phyloP scores from a whole-genome alignment of 495 filamentous ascomycete species.

The Xylaria curta region DNA sequence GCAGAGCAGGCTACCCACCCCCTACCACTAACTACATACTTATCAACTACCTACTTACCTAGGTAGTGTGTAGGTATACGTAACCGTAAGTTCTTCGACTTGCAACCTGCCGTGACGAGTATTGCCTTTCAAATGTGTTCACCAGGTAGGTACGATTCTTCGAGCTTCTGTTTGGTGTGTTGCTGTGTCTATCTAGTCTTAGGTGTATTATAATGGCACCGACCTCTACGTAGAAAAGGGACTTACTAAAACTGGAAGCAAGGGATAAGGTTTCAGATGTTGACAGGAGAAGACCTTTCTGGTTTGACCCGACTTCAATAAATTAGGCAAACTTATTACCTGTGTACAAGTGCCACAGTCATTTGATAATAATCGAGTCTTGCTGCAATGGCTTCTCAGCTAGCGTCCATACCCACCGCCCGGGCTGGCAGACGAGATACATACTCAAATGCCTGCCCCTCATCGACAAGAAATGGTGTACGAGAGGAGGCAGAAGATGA shows the following conservation, averaged over 20 bases:
- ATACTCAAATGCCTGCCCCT: not conserved
- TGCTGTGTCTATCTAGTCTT: not conserved
- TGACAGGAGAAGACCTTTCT: not conserved
- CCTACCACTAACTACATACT: too few relatives aligned
- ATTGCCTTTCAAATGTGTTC: too few relatives aligned
- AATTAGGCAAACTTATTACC: not conserved
- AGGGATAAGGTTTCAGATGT: not conserved
- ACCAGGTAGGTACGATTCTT: too few relatives aligned
- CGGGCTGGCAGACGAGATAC: not conserved
- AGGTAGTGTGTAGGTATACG: too few relatives aligned
- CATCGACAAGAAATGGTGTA: not conserved
- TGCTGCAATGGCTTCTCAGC: slow-evolving; percentile 19
- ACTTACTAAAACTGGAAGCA: not conserved
- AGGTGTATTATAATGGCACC: not conserved
- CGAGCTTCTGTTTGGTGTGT: not conserved
- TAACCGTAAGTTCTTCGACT: too few relatives aligned
- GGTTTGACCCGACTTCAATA: not conserved
- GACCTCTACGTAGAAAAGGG: not conserved
- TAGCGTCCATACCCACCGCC: slow-evolving; percentile 12
- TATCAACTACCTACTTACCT: too few relatives aligned
- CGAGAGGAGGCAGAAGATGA: slow-evolving; percentile 17
- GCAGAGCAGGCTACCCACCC: not conserved
- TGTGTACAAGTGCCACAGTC: not conserved
- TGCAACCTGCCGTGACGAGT: too few relatives aligned
- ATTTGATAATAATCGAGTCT: not conserved